Conservation (phyloP, 75 land plant genomes). For the Azolla pinnata region DNA sequence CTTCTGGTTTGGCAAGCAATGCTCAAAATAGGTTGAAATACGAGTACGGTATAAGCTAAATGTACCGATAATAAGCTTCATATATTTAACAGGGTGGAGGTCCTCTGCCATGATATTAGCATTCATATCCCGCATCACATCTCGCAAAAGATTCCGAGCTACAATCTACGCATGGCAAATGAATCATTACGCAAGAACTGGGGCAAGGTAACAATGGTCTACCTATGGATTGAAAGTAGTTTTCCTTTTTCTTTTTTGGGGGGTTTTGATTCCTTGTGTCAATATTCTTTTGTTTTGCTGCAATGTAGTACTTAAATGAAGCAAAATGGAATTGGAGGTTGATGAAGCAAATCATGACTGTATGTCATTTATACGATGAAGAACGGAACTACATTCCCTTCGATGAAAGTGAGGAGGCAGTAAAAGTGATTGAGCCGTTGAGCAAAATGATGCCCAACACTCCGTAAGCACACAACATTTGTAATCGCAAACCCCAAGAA, state of each 20-base stretch:
- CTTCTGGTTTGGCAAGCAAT: too few relatives aligned
- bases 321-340: constrained; percentile 88
- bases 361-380: constrained; percentile 61
- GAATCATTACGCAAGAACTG: constrained; percentile 71
- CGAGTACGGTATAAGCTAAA: too few relatives aligned
- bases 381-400: constrained; percentile 60
- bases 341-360: constrained; percentile 91
- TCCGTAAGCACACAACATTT: constrained; percentile 1
- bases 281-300: constrained; percentile 2
- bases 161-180: constrained; percentile 78
- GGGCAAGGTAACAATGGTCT: constrained; percentile 97
- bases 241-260: too few relatives aligned
- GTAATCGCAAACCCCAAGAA: too few relatives aligned
- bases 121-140: constrained; percentile 97
- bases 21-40: too few relatives aligned
- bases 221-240: too few relatives aligned
- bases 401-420: constrained; percentile 55
- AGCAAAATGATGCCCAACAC: constrained; percentile 56
- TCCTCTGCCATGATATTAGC: constrained; percentile 84
- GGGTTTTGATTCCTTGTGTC: too few relatives aligned
- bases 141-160: constrained; percentile 82
- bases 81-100: constrained; percentile 62
- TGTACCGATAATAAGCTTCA: too few relatives aligned
- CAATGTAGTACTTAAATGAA: constrained; percentile 62
- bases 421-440: constrained; percentile 50